Evolutionary conservation across 2,329 filamentous ascomycete genomes (phyloP).

Genomic region (Neofusicoccum sp.): DNA sequence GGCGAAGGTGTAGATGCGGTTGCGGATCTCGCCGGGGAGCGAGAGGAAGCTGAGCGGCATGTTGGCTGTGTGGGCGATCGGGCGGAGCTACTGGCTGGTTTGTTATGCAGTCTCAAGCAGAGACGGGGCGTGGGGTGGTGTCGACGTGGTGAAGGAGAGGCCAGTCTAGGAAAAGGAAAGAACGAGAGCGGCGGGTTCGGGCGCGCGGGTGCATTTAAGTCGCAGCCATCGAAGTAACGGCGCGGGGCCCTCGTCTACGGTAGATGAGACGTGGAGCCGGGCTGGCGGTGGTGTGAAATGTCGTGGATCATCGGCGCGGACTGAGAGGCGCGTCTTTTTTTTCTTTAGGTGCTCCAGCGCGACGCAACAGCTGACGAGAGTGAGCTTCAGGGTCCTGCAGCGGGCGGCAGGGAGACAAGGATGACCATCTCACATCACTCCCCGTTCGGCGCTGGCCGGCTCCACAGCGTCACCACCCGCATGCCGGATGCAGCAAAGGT

Average conservation of each 20-base stretch:
- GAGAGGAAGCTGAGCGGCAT: constrained; percentile 25
- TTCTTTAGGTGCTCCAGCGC: background rate
- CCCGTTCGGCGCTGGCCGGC: background rate
- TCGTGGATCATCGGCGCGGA: background rate
- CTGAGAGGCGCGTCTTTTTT: constrained; percentile 5
- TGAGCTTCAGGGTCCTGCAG: constrained; percentile 14
- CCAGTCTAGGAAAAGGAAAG: background rate
- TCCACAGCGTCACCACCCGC: constrained; percentile 6
- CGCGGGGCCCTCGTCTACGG: background rate
- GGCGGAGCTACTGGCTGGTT: background rate
- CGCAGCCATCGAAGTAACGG: background rate
- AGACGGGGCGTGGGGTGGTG: background rate
- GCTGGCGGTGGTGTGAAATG: constrained; percentile 13
- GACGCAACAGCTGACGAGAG: background rate
- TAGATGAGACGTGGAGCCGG: background rate
- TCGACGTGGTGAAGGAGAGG: background rate
- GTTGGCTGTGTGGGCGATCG: background rate
- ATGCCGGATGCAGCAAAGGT: constrained; percentile 5
- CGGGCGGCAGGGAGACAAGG: background rate
- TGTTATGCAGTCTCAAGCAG: background rate
- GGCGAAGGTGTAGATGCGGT: constrained; percentile 31
- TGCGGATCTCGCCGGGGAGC: constrained; percentile 36
- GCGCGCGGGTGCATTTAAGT: background rate
- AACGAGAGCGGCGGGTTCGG: background rate
- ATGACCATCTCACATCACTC: constrained; percentile 2